A percentile compares a stretch with the other conserved stretches of the same genome.
phyloP scores from a whole-genome alignment of 305 asterid genomes.

The Petunia hybrid region DNA sequence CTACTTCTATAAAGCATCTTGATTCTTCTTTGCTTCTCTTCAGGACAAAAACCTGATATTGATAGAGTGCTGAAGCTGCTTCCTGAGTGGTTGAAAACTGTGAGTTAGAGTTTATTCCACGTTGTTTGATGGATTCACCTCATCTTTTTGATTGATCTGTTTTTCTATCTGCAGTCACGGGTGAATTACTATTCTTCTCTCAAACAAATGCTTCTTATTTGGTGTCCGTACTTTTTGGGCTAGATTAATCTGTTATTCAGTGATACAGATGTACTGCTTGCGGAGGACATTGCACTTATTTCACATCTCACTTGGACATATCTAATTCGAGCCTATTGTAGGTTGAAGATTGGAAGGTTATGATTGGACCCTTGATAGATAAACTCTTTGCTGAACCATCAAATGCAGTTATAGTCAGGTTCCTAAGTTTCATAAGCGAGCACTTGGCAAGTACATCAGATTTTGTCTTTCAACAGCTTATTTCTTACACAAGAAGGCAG shows the following conservation, averaged over 20 bases:
- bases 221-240: not conserved
- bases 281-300: not conserved
- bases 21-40: constrained; percentile 10
- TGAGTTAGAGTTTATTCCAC: constrained; percentile 44
- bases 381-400: constrained; percentile 89
- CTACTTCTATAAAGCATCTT: constrained; percentile 10
- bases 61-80: constrained; percentile 74
- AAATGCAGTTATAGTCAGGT: constrained; percentile 81
- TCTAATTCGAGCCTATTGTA: constrained; percentile 41
- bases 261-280: constrained; percentile 17
- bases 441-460: constrained; percentile 74
- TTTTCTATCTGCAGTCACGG: not conserved
- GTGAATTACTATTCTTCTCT: not conserved
- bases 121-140: constrained; percentile 4
- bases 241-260: not conserved
- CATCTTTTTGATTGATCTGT: not conserved
- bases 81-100: constrained; percentile 83
- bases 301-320: constrained; percentile 25
- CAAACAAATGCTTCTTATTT: not conserved
- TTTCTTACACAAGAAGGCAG: constrained; percentile 56
- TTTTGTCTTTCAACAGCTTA: constrained; percentile 65
- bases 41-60: constrained; percentile 64
- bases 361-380: constrained; percentile 70
- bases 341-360: constrained; percentile 80
- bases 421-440: constrained; percentile 82